Percentiles rank a stretch among this genome's conserved stretches.
phyloP scores from a whole-genome alignment of 2,329 filamentous ascomycete species.

The Annulohypoxylon truncatum region DNA sequence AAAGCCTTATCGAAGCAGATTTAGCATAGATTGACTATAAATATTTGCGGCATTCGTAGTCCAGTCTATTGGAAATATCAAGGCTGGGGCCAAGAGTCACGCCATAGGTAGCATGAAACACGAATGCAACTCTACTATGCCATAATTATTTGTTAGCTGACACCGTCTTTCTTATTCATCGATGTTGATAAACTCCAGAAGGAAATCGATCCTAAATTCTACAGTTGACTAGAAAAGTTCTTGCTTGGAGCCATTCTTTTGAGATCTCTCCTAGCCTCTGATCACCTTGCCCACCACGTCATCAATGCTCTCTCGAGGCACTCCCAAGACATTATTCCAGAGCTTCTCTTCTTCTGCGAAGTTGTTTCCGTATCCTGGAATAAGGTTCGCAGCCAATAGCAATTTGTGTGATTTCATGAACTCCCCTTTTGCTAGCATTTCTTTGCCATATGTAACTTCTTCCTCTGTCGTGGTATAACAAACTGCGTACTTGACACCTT shows the following conservation, averaged over 20 bases:
- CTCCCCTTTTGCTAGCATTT: constrained; percentile 2
- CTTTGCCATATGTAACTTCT: not conserved
- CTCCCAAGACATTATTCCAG: not conserved
- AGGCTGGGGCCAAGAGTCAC: too few species aligned
- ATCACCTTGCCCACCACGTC: not conserved
- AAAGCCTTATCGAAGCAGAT: constrained; percentile 46
- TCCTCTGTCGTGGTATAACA: not conserved
- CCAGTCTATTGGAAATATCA: not conserved
- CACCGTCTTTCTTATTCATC: too few species aligned
- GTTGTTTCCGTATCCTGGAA: constrained; percentile 6
- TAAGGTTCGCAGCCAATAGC: constrained; percentile 2
- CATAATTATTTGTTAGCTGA: too few species aligned
- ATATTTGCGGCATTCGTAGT: not conserved
- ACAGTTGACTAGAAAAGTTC: too few species aligned
- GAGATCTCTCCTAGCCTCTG: not conserved
- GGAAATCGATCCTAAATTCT: too few species aligned
- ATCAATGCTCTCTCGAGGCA: constrained; percentile 24
- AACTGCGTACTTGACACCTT: not conserved
- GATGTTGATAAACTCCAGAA: not conserved
- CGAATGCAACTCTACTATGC: too few species aligned
- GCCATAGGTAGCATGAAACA: not conserved
- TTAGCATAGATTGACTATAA: constrained; percentile 24
- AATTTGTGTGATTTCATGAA: constrained; percentile 13
- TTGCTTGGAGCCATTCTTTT: not conserved
- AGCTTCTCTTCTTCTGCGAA: not conserved